Base-by-base conservation (phyloP, 148 eudicot genomes). In the Spergularia marina region DNA sequence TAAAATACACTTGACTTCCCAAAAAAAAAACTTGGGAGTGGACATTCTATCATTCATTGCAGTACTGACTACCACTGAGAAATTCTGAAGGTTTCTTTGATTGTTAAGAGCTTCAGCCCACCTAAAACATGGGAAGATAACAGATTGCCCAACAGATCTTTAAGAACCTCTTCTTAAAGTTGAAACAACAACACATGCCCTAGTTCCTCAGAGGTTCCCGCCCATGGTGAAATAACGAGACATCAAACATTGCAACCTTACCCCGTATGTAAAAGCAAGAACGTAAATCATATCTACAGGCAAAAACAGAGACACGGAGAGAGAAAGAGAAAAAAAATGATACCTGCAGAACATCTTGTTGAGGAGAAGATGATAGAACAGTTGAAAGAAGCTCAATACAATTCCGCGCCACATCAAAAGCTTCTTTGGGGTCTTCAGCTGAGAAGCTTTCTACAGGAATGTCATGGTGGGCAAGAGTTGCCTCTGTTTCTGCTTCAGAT, bases 401-500 rank as follows among this genome's bases (percentile, higher is more conserved):
- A 77, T 96, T 96, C 25, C 93, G 82, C n/a, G 99, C 98, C 85
- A 96, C 98, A 78, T 92, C 91, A 82, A 96, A 96, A 41, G 98
- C 94, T 83, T 92, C 99, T 85, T 92, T 92, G n/a, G 89, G 85
- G 76, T 89, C 91, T 79, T 92, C 98, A 59, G 94, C 82, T 41
- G 98, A 91, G 75, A 91, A 84, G 53, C 81, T 80, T 56, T 81
- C 84, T 54, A 66, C 86, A 74, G 94, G 97, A 77, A 87, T 75
- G 51, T 92, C 97, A 74, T 79, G 85, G 68, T 86, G 88, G 18
- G 75, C 86, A 56, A 85, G 86, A 65, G 73, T 78, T 80, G 87
- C 85, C 78, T 83, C 76, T 59, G 75, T 30, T 83, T 92, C 99
- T 57, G 87, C 74, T 80, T 87, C 90, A 47, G 88, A 66, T 20